Evolutionary conservation across 176 grass and related monocot species (phyloP), one percentile per base, ranked within the genome.

Genomic region (Phyllostachys edulis): DNA sequence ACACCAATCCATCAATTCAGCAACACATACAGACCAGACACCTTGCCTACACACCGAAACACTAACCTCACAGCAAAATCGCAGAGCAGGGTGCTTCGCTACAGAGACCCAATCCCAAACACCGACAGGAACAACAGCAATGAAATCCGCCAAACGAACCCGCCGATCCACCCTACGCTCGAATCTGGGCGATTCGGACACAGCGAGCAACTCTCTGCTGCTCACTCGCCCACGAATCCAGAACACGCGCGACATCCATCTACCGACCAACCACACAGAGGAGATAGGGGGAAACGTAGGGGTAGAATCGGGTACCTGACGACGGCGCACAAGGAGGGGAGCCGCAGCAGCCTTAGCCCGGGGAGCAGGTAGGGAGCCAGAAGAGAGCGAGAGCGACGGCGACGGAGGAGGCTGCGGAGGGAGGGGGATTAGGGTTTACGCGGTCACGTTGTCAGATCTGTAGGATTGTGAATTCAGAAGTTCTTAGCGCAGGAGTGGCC

Each of bases 331-430:
- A 21, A 14, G 77, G 42, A 45, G 11, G 77, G 42, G 27, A 79
- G 61, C 77, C 76, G 76, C 76, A 79, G 59, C 76, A 78, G 75
- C 75, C 57, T 29, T 39, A 78, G 59, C 39, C 41, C 41, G 17
- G 41, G 26, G 76, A 47, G 62, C 26, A n/a, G n/a, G 47, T 29
- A 10, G 61, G 44, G 42, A 79, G 76, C 76, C 76, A 79, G 76
- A 17, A 49, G n/a, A n/a, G n/a, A n/a, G n/a, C n/a, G 59, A 78
- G 21, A 65, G 76, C 24, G 76, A 46, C 24, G 76, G 15, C 38
- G 56, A 77, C 32, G 73, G 41, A 34, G 59, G 59, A 34, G 41
- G 56, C n/a, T 41, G 20, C 36, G 52, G 52, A 59, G 14, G 16
- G 41, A 16, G 23, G 56, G 59, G 24, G 9, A 44, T 40, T 79